Percentiles rank a stretch among this genome's conserved stretches.
These are phyloP conservation scores for Mycena olivaceomarginata DNA, from an alignment of 768 basidiomycete genomes.

Conservation along the genomic window DNA sequence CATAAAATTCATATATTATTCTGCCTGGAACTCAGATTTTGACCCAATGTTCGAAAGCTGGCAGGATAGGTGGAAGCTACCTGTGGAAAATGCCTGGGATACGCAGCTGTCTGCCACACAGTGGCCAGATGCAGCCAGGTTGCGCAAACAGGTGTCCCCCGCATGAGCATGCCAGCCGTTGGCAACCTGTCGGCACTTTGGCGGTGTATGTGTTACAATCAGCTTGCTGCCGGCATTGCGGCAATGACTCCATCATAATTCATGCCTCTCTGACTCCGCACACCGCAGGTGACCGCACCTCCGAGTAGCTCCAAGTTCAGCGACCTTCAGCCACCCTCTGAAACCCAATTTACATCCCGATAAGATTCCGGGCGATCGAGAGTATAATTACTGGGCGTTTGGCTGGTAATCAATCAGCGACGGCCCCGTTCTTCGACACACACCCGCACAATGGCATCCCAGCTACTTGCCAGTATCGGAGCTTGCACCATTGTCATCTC, in stretches of 20 bases:
- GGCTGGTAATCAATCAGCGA: neutral
- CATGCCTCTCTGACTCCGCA: too few species aligned
- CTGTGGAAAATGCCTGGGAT: neutral
- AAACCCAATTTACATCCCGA: too few species aligned
- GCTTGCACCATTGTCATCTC: slow-evolving; percentile 32
- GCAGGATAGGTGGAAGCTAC: neutral
- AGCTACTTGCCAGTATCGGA: slow-evolving; percentile 31
- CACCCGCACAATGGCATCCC: slow-evolving; percentile 29
- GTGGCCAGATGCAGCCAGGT: neutral
- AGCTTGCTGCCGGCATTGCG: neutral
- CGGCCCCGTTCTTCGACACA: slow-evolving; percentile 19
- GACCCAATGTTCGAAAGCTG: neutral
- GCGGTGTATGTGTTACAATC: neutral
- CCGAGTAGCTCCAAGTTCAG: too few species aligned
- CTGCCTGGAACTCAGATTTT: neutral
- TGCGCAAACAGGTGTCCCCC: neutral
- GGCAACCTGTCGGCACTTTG: slow-evolving; percentile 3
- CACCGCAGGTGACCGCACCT: too few species aligned
- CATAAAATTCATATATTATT: neutral
- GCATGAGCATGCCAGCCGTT: neutral
- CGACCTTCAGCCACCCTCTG: too few species aligned
- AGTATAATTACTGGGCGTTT: slow-evolving; percentile 10
- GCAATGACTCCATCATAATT: too few species aligned
- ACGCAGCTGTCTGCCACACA: neutral
- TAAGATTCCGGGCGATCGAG: too few species aligned